Evolutionary conservation across 1,284 basidiomycete species (phyloP).

Genomic region (Quambalaria eucalypti): DNA sequence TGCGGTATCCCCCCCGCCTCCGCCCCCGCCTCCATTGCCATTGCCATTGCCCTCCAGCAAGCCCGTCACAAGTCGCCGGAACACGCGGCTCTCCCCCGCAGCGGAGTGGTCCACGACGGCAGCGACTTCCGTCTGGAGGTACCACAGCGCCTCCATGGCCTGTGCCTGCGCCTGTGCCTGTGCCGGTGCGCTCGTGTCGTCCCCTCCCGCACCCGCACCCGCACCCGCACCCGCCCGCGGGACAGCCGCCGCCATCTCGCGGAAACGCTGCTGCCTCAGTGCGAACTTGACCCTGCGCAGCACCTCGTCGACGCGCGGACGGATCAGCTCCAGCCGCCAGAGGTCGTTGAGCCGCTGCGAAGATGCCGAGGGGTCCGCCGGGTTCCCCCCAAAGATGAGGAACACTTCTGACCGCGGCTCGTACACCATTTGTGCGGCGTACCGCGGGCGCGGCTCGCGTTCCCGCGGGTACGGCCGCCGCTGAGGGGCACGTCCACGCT

Average conservation of each 20-base stretch:
- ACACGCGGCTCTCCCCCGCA: slow-evolving; percentile 35
- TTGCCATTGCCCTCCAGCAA: slow-evolving; percentile 25
- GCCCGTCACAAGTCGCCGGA: slow-evolving; percentile 44
- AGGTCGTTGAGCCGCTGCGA: slow-evolving; percentile 39
- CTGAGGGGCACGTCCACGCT: too few relatives aligned
- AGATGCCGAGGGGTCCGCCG: slow-evolving; percentile 16
- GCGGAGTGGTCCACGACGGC: slow-evolving; percentile 43
- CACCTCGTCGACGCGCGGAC: slow-evolving; percentile 41
- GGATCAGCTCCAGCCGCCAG: slow-evolving; percentile 40
- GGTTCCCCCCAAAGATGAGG: slow-evolving; percentile 47
- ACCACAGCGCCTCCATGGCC: slow-evolving; percentile 42
- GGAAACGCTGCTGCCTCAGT: slow-evolving; percentile 42
- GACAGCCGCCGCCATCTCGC: slow-evolving; percentile 27
- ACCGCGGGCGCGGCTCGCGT: slow-evolving; percentile 29
- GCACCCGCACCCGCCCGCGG: neutral
- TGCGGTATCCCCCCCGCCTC: neutral
- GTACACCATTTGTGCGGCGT: slow-evolving; percentile 42
- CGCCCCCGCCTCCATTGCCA: slow-evolving; percentile 4
- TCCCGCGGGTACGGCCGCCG: neutral
- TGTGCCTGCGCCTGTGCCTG: too few relatives aligned
- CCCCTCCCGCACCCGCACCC: slow-evolving; percentile 12
- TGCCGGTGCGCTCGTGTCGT: slow-evolving; percentile 4
- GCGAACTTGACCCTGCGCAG: slow-evolving; percentile 42
- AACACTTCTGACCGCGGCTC: slow-evolving; percentile 39
- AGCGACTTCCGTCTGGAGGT: slow-evolving; percentile 45